phyloP scores from a whole-genome alignment of 768 basidiomycete genomes.

The Phylloporus sp. region DNA sequence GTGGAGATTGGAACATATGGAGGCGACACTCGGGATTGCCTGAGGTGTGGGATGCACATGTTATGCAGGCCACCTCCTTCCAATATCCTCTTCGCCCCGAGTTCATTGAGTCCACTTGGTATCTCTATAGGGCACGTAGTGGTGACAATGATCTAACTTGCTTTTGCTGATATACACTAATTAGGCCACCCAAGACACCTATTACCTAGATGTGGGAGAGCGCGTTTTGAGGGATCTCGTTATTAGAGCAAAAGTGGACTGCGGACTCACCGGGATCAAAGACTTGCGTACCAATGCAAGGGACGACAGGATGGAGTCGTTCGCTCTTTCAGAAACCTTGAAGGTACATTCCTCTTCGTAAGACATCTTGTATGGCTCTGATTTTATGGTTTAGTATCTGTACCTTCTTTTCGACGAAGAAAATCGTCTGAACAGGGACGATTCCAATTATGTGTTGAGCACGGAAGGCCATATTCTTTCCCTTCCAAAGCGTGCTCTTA shows the following conservation, averaged over 20 bases:
- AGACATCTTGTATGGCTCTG: neutral
- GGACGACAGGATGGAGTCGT: constrained; percentile 97
- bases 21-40: constrained; percentile 80
- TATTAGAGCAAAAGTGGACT: constrained; percentile 71
- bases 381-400: constrained; percentile 59
- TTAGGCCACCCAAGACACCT: constrained; percentile 87
- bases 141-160: neutral
- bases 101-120: constrained; percentile 96
- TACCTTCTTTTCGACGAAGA: constrained; percentile 89
- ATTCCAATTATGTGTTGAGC: constrained; percentile 86
- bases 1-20: constrained; percentile 89
- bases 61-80: constrained; percentile 62
- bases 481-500: constrained; percentile 52
- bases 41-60: constrained; percentile 85
- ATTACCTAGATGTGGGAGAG: constrained; percentile 90
- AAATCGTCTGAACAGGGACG: constrained; percentile 65
- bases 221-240: constrained; percentile 73
- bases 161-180: constrained; percentile 3
- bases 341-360: constrained; percentile 47
- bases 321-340: constrained; percentile 87
- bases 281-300: constrained; percentile 73
- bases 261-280: constrained; percentile 78
- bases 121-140: constrained; percentile 72
- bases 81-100: constrained; percentile 86
- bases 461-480: constrained; percentile 91